These are phyloP conservation scores for Aspergillus fijiensis DNA, from an alignment of 2,329 filamentous ascomycete species.

Conservation along the genomic window DNA sequence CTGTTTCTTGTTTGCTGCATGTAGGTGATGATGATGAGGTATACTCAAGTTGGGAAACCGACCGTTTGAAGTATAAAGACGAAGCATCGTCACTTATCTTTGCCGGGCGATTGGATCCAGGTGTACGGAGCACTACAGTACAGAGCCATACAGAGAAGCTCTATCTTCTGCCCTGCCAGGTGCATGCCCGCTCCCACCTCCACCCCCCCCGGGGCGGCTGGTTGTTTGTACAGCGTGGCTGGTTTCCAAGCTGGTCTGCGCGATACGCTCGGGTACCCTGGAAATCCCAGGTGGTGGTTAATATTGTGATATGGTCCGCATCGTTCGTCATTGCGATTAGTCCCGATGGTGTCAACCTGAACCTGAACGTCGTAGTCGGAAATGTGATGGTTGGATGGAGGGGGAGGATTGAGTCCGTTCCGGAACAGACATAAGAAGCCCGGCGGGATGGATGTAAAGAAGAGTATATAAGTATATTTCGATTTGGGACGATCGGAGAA, in stretches of 20 bases:
- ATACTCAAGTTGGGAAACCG: not conserved
- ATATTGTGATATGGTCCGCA: not conserved
- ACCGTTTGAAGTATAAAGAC: not conserved
- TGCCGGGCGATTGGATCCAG: slow-evolving; percentile 5
- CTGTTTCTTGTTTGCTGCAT: not conserved
- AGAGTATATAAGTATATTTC: not conserved
- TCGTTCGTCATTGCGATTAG: not conserved
- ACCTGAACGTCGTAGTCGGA: not conserved
- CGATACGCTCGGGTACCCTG: slow-evolving; percentile 8
- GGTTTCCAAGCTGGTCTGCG: not conserved
- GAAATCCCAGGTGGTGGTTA: not conserved
- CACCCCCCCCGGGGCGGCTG: not conserved
- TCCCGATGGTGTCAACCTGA: not conserved
- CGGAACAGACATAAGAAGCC: not conserved
- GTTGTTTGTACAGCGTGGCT: slow-evolving; percentile 8
- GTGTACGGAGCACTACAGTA: not conserved
- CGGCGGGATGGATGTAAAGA: not conserved
- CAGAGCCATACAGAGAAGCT: not conserved
- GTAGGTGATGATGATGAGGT: not conserved
- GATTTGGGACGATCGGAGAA: not conserved
- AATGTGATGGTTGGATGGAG: not conserved
- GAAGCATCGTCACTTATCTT: slow-evolving; percentile 1
- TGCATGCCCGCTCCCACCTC: not conserved
- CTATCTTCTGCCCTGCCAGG: not conserved
- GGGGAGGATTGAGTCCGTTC: not conserved